A percentile compares a stretch with the other conserved stretches of the same genome.
Evolutionary conservation across 257 asterid species (phyloP).

Genomic region (Fraxinus quadrangulata): DNA sequence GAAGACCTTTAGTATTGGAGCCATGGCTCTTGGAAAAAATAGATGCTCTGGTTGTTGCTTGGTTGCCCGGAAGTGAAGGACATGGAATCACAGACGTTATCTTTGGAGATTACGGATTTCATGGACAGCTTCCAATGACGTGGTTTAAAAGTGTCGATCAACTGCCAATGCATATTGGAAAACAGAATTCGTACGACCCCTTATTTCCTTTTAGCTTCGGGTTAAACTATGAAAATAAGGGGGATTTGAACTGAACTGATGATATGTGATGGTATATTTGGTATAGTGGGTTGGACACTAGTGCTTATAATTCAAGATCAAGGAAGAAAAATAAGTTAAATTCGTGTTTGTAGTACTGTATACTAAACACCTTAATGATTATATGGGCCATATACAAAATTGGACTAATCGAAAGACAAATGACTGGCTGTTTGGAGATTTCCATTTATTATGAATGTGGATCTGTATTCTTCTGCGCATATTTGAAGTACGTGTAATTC

Average conservation of each 20-base stretch:
- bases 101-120: constrained; percentile 74
- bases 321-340: not conserved
- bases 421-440: not conserved
- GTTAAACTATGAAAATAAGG: constrained; percentile 36
- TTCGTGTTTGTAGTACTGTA: not conserved
- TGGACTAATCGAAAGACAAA: not conserved
- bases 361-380: not conserved
- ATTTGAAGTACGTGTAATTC: too few species aligned
- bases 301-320: not conserved
- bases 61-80: constrained; percentile 93
- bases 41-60: constrained; percentile 76
- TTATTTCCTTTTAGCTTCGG: constrained; percentile 86
- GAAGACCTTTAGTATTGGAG: constrained; percentile 74
- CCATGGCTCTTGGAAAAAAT: constrained; percentile 50
- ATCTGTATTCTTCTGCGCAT: not conserved
- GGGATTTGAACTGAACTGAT: not conserved
- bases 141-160: constrained; percentile 73
- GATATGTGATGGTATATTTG: not conserved
- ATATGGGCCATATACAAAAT: not conserved
- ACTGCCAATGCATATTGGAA: constrained; percentile 55
- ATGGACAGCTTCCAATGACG: constrained; percentile 67
- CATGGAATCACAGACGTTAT: constrained; percentile 65
- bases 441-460: not conserved
- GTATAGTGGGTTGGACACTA: not conserved
- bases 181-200: constrained; percentile 47